Percentiles rank a stretch among this genome's conserved stretches.
Conservation (phyloP, 2,329 filamentous ascomycete genomes). For the Ophiostoma perfectum region DNA sequence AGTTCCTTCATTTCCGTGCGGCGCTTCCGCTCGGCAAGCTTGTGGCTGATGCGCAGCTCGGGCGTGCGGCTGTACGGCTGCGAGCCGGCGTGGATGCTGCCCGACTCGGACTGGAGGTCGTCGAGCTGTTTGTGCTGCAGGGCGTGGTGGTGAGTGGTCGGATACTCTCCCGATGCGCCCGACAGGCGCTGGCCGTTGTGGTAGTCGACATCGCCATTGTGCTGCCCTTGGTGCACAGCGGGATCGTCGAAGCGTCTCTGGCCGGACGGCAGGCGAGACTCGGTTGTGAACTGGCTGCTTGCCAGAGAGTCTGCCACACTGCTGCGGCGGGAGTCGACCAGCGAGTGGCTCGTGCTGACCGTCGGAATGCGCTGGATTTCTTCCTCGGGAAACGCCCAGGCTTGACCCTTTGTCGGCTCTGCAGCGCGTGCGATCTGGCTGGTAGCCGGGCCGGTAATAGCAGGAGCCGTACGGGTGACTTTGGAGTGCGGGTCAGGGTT, state of each 20-base stretch:
- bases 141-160: conserved; percentile 64
- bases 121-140: conserved; percentile 69
- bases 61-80: conserved; percentile 80
- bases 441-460: conserved; percentile 66
- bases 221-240: conserved; percentile 66
- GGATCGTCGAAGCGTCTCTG: conserved; percentile 66
- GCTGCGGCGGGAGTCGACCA: conserved; percentile 64
- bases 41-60: conserved; percentile 76
- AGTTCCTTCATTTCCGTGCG: conserved; percentile 84
- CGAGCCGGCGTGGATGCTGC: conserved; percentile 46
- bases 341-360: conserved; percentile 43
- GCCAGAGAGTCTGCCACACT: conserved; percentile 72
- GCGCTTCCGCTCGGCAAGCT: conserved; percentile 76
- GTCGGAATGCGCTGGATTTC: conserved; percentile 51
- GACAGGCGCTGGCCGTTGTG: conserved; percentile 40
- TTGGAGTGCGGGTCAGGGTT: conserved; percentile 48
- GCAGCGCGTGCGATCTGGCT: conserved; percentile 64
- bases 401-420: conserved; percentile 74
- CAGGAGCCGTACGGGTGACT: conserved; percentile 61
- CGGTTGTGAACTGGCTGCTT: conserved; percentile 71
- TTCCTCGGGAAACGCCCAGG: conserved; percentile 77
- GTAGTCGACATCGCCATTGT: conserved; percentile 50
- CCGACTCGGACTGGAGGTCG: conserved; percentile 58
- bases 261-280: conserved; percentile 65
- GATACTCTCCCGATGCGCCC: conserved; percentile 50